Percentiles rank a stretch among this genome's conserved stretches.
These are phyloP conservation scores for Schizonepeta tenuifolia DNA, from an alignment of 257 asterid genomes.

Conservation along the genomic window DNA sequence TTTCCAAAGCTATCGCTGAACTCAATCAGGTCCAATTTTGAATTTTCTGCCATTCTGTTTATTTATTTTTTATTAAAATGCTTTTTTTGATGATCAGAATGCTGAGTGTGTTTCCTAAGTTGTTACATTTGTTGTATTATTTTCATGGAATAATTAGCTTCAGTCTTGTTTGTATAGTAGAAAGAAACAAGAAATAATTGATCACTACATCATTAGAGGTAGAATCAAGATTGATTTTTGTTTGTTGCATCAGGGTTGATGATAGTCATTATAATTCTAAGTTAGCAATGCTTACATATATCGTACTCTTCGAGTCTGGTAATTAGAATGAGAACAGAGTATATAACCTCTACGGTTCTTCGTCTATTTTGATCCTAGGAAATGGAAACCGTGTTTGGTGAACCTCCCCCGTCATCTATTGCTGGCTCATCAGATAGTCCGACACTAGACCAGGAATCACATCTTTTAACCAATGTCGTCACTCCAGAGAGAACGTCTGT, in stretches of 20 bases:
- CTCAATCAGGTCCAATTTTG: constrained; percentile 67
- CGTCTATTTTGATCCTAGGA: constrained; percentile 50
- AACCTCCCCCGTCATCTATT: constrained; percentile 64
- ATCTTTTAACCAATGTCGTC: constrained; percentile 17
- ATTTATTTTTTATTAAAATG: background rate
- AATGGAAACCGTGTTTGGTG: constrained; percentile 88
- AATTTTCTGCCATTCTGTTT: background rate
- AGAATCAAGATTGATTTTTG: background rate
- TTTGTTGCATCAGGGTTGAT: background rate
- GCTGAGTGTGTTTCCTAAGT: background rate
- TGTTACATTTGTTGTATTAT: background rate
- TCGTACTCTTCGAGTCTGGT: background rate
- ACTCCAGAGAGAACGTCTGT: constrained; percentile 22
- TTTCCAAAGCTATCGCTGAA: constrained; percentile 59
- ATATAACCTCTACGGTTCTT: background rate
- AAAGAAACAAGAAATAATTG: background rate
- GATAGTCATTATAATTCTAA: background rate
- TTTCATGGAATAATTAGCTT: constrained; percentile 7
- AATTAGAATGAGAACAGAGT: background rate
- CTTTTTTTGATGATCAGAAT: background rate
- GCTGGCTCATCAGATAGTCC: constrained; percentile 47
- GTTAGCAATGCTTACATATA: background rate
- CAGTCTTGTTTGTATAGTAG: background rate
- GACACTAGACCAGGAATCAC: constrained; percentile 41
- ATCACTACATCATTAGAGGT: background rate